These are phyloP conservation scores for Lasiodiplodia sp. DNA, from an alignment of 2,329 filamentous ascomycete species.

Conservation along the genomic window DNA sequence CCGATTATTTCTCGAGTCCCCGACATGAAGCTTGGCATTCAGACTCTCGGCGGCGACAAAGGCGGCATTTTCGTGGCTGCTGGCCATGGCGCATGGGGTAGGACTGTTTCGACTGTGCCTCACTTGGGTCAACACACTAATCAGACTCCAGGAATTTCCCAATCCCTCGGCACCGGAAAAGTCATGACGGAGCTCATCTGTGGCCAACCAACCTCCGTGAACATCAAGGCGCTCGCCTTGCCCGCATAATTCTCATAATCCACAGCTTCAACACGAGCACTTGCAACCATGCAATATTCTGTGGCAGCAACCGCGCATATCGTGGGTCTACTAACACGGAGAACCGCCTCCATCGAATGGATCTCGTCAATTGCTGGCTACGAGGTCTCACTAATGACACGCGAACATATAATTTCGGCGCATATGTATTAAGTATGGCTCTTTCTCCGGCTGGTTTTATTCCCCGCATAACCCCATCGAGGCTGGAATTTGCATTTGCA, in stretches of 20 bases:
- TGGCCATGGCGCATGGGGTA: constrained; percentile 80
- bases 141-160: constrained; percentile 42
- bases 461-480: background rate
- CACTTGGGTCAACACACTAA: background rate
- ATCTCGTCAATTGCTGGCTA: background rate
- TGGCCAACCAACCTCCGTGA: constrained; percentile 63
- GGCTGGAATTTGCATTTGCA: constrained; percentile 19
- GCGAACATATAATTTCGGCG: constrained; percentile 11
- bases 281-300: background rate
- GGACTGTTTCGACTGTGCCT: background rate
- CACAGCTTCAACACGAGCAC: background rate
- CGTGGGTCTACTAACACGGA: background rate
- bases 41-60: constrained; percentile 50
- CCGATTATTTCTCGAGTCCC: constrained; percentile 68
- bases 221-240: constrained; percentile 62
- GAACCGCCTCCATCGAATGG: background rate
- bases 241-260: background rate
- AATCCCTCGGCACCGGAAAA: constrained; percentile 70
- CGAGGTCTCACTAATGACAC: background rate
- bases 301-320: background rate
- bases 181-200: constrained; percentile 75
- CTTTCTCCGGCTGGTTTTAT: constrained; percentile 4
- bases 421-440: constrained; percentile 21
- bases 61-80: constrained; percentile 75
- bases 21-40: constrained; percentile 63